These are phyloP conservation scores for Neobulgaria alba DNA, from an alignment of 2,329 filamentous ascomycete genomes.

Conservation along the genomic window DNA sequence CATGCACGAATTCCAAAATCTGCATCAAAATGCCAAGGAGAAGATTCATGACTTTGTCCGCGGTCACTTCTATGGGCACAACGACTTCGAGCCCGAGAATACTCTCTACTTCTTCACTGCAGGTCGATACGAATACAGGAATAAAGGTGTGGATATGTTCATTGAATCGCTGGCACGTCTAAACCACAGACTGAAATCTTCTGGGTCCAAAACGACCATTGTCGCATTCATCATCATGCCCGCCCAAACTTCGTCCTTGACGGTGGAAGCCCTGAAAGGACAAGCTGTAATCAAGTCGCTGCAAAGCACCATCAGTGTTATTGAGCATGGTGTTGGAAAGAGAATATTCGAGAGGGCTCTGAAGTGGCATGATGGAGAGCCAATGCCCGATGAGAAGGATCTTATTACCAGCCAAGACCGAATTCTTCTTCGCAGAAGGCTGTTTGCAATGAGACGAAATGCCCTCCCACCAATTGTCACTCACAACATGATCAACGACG, in stretches of 20 bases:
- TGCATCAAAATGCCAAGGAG: slow-evolving; percentile 93
- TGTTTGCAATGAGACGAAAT: slow-evolving; percentile 95
- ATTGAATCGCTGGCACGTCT: slow-evolving; percentile 91
- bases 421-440: slow-evolving; percentile 77
- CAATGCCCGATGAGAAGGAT: slow-evolving; percentile 93
- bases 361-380: slow-evolving; percentile 90
- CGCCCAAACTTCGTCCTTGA: slow-evolving; percentile 87
- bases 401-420: slow-evolving; percentile 87
- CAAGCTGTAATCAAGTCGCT: slow-evolving; percentile 97
- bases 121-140: slow-evolving; percentile 93
- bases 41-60: slow-evolving; percentile 98
- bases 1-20: slow-evolving; percentile 97
- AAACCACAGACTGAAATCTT: slow-evolving; percentile 82
- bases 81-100: slow-evolving; percentile 93
- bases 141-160: slow-evolving; percentile 99
- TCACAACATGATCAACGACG: slow-evolving; percentile 96
- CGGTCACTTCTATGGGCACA: slow-evolving; percentile 96
- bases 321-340: slow-evolving; percentile 85
- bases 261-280: slow-evolving; percentile 90
- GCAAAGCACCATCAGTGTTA: slow-evolving; percentile 84
- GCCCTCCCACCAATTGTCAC: slow-evolving; percentile 90
- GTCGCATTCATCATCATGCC: slow-evolving; percentile 99
- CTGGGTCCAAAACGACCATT: slow-evolving; percentile 84
- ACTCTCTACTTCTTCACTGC: slow-evolving; percentile 97
- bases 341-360: slow-evolving; percentile 91